These are phyloP conservation scores for Strobilomyces confusus DNA, from an alignment of 768 basidiomycete species.

Conservation along the genomic window DNA sequence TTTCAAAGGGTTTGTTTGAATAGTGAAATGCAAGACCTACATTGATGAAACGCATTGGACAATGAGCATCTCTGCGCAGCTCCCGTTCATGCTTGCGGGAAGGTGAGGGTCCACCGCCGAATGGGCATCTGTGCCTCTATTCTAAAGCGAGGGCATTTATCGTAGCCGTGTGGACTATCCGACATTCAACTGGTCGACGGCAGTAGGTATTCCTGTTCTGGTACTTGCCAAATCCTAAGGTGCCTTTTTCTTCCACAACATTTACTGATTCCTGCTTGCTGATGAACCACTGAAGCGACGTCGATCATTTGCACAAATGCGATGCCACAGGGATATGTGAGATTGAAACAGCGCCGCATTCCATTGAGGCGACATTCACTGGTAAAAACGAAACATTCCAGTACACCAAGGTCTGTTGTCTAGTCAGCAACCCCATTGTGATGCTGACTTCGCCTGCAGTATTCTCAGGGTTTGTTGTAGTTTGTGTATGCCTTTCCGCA, in stretches of 20 bases:
- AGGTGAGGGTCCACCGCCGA: too few relatives aligned
- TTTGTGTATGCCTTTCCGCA: background rate
- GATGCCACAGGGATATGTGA: constrained; percentile 38
- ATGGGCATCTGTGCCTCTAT: too few relatives aligned
- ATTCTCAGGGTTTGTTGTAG: constrained; percentile 36
- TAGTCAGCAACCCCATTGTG: constrained; percentile 51
- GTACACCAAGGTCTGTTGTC: constrained; percentile 52
- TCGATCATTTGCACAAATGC: constrained; percentile 48
- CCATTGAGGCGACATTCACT: constrained; percentile 58
- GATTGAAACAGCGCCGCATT: too few relatives aligned
- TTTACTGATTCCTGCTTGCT: too few relatives aligned
- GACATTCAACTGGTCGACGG: constrained; percentile 24
- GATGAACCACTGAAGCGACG: constrained; percentile 34
- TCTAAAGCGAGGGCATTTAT: too few relatives aligned
- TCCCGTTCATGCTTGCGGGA: constrained; percentile 51
- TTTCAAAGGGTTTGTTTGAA: too few relatives aligned
- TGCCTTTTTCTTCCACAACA: too few relatives aligned
- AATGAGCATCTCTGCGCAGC: constrained; percentile 53
- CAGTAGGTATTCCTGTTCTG: too few relatives aligned
- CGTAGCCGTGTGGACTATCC: constrained; percentile 44
- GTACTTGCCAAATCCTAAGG: too few relatives aligned
- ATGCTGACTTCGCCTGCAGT: too few relatives aligned
- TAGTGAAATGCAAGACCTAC: too few relatives aligned
- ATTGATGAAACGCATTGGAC: too few relatives aligned
- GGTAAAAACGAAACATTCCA: constrained; percentile 58